Evolutionary conservation across 768 basidiomycete genomes (phyloP).

Genomic region (Auriscalpium microsporum): DNA sequence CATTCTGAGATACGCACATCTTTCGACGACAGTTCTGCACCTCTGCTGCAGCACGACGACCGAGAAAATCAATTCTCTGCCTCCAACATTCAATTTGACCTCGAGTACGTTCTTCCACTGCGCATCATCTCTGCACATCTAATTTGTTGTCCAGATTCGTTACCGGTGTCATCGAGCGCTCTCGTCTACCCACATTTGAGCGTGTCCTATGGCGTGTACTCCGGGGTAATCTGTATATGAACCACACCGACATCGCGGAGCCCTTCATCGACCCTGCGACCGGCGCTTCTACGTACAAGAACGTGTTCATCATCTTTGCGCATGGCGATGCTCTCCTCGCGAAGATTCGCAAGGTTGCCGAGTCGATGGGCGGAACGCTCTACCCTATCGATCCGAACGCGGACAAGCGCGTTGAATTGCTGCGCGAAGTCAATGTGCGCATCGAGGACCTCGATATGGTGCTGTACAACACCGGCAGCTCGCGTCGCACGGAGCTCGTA

Average conservation of each 20-base stretch:
- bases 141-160: constrained; percentile 58
- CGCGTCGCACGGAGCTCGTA: constrained; percentile 72
- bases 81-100: constrained; percentile 60
- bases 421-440: constrained; percentile 80
- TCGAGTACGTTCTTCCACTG: constrained; percentile 54
- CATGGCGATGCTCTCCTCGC: constrained; percentile 87
- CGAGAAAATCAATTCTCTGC: constrained; percentile 53
- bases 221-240: constrained; percentile 98
- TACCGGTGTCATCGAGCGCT: constrained; percentile 91
- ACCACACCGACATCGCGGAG: constrained; percentile 89
- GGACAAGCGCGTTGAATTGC: constrained; percentile 84
- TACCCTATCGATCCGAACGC: constrained; percentile 95
- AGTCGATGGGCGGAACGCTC: constrained; percentile 97
- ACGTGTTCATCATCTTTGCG: constrained; percentile 99
- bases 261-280: constrained; percentile 86
- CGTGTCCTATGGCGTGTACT: constrained; percentile 97
- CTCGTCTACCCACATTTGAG: constrained; percentile 88
- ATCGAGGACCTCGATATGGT: constrained; percentile 88
- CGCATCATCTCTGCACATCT: not conserved
- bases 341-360: constrained; percentile 96
- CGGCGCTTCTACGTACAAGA: constrained; percentile 82
- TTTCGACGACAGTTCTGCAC: constrained; percentile 86
- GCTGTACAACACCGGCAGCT: constrained; percentile 81
- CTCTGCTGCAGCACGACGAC: constrained; percentile 88
- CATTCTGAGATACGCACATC: constrained; percentile 78